Evolutionary conservation across 495 filamentous ascomycete species (phyloP), one percentile per base, ranked within the genome.

Genomic region (Monascus purpureus): DNA sequence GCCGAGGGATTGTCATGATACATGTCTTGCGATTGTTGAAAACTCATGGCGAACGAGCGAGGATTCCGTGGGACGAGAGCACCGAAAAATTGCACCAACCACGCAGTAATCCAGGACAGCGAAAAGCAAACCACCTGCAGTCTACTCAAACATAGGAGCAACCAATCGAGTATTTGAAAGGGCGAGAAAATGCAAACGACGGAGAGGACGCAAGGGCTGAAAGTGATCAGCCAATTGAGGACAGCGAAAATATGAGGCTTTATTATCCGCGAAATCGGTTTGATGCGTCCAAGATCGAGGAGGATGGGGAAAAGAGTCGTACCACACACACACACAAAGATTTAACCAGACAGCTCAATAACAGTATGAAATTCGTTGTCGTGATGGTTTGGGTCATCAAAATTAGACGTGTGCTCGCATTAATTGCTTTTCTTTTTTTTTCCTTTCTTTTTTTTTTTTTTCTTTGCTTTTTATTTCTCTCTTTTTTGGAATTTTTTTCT

Each of bases 1-100:
- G 69, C 65, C 25, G 67, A 60, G 19, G 65, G 52, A 43, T 67
- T 59, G 36, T 72, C 70, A 59, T 73, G 70, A 63, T 73, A 75
- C 64, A 73, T 72, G 39, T 70, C 67, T 52, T 63, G 57, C 25
- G 66, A 59, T 52, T 70, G 71, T 53, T 70, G 68, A 58, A 67
- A 68, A 65, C 66, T 75, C 50, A 53, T 67, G 48, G 49, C 42
- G 40, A 50, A 43, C 13, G 52, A 56, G 37, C 43, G 48, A 38
- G 36, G 40, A 50, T 49, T 57, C 53, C 39, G 51, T 50, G 41
- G 50, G 60, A 62, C 59, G 58, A 58, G 55, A 48, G 44, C 45
- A 51, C 42, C 38, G 33, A 35, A 56, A 59, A 49, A 52, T 50
- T 44, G 5, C n/a, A 9, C 25, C 8, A 6, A 64, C 57, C 45